phyloP scores from a whole-genome alignment of 805 yeast species.

The Grigorovia humatica region DNA sequence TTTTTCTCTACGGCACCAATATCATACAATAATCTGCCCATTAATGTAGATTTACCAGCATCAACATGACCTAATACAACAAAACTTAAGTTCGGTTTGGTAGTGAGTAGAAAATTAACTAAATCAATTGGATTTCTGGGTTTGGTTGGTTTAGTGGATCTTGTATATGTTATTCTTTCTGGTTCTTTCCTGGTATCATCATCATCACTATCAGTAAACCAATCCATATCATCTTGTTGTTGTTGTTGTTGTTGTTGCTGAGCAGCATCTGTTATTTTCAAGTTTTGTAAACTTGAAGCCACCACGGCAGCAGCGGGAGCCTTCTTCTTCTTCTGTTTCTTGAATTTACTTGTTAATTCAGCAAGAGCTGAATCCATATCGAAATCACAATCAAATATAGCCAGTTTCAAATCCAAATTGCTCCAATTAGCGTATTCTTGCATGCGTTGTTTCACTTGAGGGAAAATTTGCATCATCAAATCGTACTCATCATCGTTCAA shows the following conservation, averaged over 20 bases:
- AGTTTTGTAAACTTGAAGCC: neutral
- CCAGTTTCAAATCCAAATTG: slow-evolving; percentile 39
- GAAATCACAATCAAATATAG: slow-evolving; percentile 43
- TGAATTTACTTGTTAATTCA: slow-evolving; percentile 27
- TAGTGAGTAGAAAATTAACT: slow-evolving; percentile 44
- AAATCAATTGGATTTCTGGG: slow-evolving; percentile 45
- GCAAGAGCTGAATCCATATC: slow-evolving; percentile 36
- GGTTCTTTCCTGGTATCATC: slow-evolving; percentile 12
- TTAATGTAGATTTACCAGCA: slow-evolving; percentile 98
- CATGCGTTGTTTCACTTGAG: slow-evolving; percentile 32
- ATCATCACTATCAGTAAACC: slow-evolving; percentile 16
- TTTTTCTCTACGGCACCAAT: slow-evolving; percentile 96
- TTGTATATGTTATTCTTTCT: slow-evolving; percentile 13
- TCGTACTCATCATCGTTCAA: slow-evolving; percentile 30
- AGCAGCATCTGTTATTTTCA: neutral
- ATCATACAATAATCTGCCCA: slow-evolving; percentile 86
- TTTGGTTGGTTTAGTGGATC: slow-evolving; percentile 21
- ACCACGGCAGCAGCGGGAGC: slow-evolving; percentile 1
- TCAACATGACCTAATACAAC: slow-evolving; percentile 99
- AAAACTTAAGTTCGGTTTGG: slow-evolving; percentile 90
- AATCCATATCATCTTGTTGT: slow-evolving; percentile 3
- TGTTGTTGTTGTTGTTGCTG: no score
- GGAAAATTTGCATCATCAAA: slow-evolving; percentile 37
- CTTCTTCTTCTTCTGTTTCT: slow-evolving; percentile 24
- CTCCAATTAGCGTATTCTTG: slow-evolving; percentile 34